Evolutionary conservation across 345 rosid genomes (phyloP).

Genomic region (Salix brachista): DNA sequence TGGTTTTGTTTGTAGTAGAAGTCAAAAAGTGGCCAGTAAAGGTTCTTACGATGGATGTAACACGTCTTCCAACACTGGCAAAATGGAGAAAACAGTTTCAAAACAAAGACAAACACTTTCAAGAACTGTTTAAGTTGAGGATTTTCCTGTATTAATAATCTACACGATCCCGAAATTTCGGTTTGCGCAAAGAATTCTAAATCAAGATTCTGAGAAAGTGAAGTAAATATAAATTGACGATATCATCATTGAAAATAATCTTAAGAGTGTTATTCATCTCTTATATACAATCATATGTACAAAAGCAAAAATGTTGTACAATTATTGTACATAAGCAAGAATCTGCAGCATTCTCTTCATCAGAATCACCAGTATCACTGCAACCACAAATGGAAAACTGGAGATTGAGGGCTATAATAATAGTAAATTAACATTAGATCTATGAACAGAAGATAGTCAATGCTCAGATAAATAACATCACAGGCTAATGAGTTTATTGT

Average conservation of each 20-base stretch:
- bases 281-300: no score
- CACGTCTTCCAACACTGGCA: neutral
- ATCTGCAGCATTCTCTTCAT: constrained; percentile 71
- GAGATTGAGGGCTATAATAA: neutral
- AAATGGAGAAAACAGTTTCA: neutral
- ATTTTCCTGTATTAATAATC: neutral
- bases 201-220: neutral
- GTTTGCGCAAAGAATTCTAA: no score
- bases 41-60: neutral
- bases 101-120: neutral
- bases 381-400: constrained; percentile 26
- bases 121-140: neutral
- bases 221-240: no score
- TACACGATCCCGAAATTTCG: neutral
- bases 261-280: no score
- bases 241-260: no score
- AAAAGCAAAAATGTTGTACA: no score
- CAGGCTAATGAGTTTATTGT: neutral
- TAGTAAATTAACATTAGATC: neutral
- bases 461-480: neutral
- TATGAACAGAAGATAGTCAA: neutral
- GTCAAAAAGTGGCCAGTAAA: neutral
- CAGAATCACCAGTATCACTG: constrained; percentile 86
- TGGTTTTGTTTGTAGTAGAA: neutral
- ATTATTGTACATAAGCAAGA: constrained; percentile 76